Evolutionary conservation across 1,284 basidiomycete species (phyloP).

Genomic region (Wallemia ichthyophaga): DNA sequence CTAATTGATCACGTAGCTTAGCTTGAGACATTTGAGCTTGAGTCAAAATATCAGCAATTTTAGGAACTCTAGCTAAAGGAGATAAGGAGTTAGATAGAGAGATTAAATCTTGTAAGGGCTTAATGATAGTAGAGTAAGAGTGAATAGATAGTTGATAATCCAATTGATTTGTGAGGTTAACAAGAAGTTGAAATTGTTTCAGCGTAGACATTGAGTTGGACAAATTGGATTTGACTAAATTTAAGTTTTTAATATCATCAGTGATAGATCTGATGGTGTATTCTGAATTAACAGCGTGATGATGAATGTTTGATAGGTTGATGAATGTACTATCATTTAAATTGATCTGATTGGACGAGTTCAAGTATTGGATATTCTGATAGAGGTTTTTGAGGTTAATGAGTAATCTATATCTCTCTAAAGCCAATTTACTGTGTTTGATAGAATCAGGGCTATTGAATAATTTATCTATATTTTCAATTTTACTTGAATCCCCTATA

Average conservation of each 20-base stretch:
- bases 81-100: slow-evolving; percentile 51
- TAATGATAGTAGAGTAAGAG: slow-evolving; percentile 1
- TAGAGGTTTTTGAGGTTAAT: no score
- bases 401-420: no score
- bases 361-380: no score
- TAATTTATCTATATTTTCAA: no score
- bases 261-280: slow-evolving; percentile 85
- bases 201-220: slow-evolving; percentile 64
- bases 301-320: slow-evolving; percentile 49
- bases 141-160: slow-evolving; percentile 3
- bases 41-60: slow-evolving; percentile 42
- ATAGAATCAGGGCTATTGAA: no score
- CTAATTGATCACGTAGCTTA: slow-evolving; percentile 40
- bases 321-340: neutral
- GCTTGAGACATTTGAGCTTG: slow-evolving; percentile 49
- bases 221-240: slow-evolving; percentile 78
- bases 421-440: no score
- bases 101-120: slow-evolving; percentile 38
- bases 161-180: slow-evolving; percentile 35
- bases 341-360: neutral
- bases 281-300: slow-evolving; percentile 84
- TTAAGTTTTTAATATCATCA: slow-evolving; percentile 79
- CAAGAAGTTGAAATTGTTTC: slow-evolving; percentile 81
- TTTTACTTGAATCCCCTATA: no score
- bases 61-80: slow-evolving; percentile 36